These are phyloP conservation scores for Hypoxylon sp. DNA, from an alignment of 2,329 filamentous ascomycete genomes.

Conservation along the genomic window DNA sequence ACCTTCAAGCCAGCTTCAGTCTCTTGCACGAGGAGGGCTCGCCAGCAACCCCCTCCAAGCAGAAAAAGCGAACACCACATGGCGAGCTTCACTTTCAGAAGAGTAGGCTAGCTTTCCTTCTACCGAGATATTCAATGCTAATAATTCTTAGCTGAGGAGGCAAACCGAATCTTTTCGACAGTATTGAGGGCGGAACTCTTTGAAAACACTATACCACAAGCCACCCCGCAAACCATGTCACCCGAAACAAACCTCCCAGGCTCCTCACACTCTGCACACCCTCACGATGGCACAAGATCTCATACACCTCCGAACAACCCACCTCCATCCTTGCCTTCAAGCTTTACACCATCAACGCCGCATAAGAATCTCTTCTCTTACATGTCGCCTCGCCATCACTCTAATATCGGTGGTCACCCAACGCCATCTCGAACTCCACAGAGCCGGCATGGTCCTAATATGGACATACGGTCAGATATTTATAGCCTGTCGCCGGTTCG, in stretches of 20 bases:
- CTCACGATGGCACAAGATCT: constrained; percentile 77
- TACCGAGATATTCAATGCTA: constrained; percentile 39
- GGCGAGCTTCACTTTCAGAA: constrained; percentile 95
- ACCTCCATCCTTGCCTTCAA: constrained; percentile 75
- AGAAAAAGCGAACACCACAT: constrained; percentile 87
- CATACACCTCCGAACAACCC: constrained; percentile 84
- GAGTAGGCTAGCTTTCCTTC: constrained; percentile 68
- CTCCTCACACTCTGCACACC: constrained; percentile 67
- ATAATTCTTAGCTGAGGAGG: constrained; percentile 80
- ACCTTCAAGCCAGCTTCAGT: constrained; percentile 93
- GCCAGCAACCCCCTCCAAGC: constrained; percentile 88
- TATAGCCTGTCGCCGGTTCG: constrained; percentile 97
- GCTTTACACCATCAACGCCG: constrained; percentile 91
- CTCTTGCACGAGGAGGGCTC: constrained; percentile 93
- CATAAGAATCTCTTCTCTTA: constrained; percentile 98
- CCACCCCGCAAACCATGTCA: constrained; percentile 74
- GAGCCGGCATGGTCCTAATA: constrained; percentile 86
- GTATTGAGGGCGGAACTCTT: constrained; percentile 93
- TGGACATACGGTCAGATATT: constrained; percentile 91
- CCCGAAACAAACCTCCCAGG: constrained; percentile 68
- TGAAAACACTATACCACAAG: constrained; percentile 88
- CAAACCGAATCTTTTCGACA: constrained; percentile 91
- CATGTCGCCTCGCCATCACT: constrained; percentile 80
- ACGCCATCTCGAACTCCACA: constrained; percentile 92
- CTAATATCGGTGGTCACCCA: constrained; percentile 81